Base-by-base conservation (phyloP, 2,329 filamentous ascomycete genomes). In the Botrytis deweyae region DNA sequence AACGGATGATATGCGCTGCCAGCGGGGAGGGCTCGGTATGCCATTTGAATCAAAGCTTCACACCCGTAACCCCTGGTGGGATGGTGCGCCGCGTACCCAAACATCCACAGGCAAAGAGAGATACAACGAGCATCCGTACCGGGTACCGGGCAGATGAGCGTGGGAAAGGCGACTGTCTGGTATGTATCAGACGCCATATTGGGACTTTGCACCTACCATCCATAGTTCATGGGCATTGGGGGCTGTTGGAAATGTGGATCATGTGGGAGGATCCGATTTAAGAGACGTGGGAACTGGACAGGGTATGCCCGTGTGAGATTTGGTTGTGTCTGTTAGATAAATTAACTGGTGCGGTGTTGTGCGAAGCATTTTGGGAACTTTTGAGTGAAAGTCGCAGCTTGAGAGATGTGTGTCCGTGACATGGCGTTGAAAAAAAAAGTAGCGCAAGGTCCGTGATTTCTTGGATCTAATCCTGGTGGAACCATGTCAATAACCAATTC, bases 371-470 rank as follows among this genome's bases (percentile, higher is more conserved):
- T 40, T 65, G 49, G 69, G 25, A 38, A 49, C 36, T 64, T 49
- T 52, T 29, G 58, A 10, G 44, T 40, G 44, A 7, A 52, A 16
- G 70, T 66, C 36, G 33, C 52, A 58, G 52, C 52, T 58, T 49
- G 42, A 66, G 42, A 58, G 52, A n/a, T 55, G 58, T 38, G 42
- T 42, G 67, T 70, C 22, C 67, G 69, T 71, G 70, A 72, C 62
- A 72, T 70, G 62, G 63, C 62, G 71, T 68, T 44, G 63, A 42
- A 33, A 65, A 65, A 61, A 65, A 73, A 64, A 64, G 40, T 52
- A 74, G 70, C 65, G 58, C 55, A 70, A 73, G 73, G 73, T 74
- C 73, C 73, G 70, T 68, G 70, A 58, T 63, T 46, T 46, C 8
- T 33, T 62, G 59, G 59, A 36, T 33, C 62, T 49, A 64, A 44